Base-by-base conservation (phyloP, 2,329 filamentous ascomycete genomes). In the Thyridium curvatum region DNA sequence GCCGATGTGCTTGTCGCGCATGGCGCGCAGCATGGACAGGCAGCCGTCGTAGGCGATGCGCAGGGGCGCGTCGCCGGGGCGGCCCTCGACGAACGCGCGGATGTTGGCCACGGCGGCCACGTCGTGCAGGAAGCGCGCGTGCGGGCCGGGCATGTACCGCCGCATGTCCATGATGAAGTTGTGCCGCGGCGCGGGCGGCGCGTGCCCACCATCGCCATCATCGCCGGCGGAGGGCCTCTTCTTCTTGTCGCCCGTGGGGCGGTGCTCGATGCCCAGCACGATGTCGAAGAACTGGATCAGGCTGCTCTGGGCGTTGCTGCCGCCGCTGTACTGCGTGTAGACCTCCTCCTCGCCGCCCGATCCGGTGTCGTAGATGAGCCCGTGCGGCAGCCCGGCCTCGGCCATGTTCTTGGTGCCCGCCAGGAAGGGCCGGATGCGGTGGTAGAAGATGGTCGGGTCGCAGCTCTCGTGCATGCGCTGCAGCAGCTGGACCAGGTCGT, bases 111-210 rank as follows among this genome's bases (percentile, higher is more conserved):
- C 81, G 13, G 69, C 69, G 36, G 78, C 72, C 12, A 96, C 82
- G 46, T 94, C 84, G 46, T 85, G 76, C 4, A 98, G 72, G 65
- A 98, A 98, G 31, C 86, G 82, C 4, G 89, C 84, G 56, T 98
- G 93, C 0, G 85, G 79, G 1, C 89, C 91, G 0, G 93, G 93
- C 93, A 98, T 98, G 65, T 98, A 98, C 34, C 77, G 77, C 42
- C 91, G 84, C 93, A 98, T 98, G 48, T 98, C 93, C 55, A 86
- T 80, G 55, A 98, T 91, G 65, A 98, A 98, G 54, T 93, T 94
- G 65, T 95, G 80, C 72, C 17, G 73, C 67, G 29, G 69, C 65
- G 1, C 63, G 56, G 39, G 65, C 64, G 47, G 41, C 56, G 41
- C 32, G 9, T n/a, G 16, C n/a, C 31, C 15, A 33, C 30, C 17